Evolutionary conservation across 768 basidiomycete species (phyloP), one percentile per base, ranked within the genome.

Genomic region (Suillus decipiens): DNA sequence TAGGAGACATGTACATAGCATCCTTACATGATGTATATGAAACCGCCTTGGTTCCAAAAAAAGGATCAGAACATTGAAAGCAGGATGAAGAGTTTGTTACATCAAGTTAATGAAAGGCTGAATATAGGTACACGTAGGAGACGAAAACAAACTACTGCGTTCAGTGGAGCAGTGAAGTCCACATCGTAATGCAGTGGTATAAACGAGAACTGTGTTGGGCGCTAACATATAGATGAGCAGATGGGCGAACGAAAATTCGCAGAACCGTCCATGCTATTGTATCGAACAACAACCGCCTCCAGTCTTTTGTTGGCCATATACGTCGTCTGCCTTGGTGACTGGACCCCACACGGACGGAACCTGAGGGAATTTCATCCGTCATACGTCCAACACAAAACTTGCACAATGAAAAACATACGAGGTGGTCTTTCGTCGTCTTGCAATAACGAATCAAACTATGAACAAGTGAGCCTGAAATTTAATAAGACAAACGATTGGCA

Each of bases 281-380:
- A 90, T 77, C 33, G 79, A 81, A 78, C 88, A 90, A 64, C 87
- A 88, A 58, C 66, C 80, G 62, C 69, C 70, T 67, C 67, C 79
- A 78, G 83, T 71, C 61, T 81, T 77, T 73, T 86, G 87, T 60
- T 89, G 91, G 31, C 89, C 90, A 71, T 95, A 99, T 55, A 96
- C 96, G 73, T 99, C 96, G 63, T 96, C 93, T 48, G 86, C 87
- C 72, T 91, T 92, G 67, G 87, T 87, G n/a, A 96, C 89, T 28
- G 93, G 89, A 11, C 97, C 97, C 97, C 97, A 99, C 1, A 99
- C 93, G 22, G 92, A 95, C 31, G 96, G 95, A 56, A 96, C 90
- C 91, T 95, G 71, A 28, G 69, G 34, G 60, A 58, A 48, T 28
- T 17, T 41, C 66, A 42, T 67, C 71, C 59, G 71, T 70, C 41